Percentiles rank a stretch among this genome's conserved stretches.
These are phyloP conservation scores for Kewa caespitosa DNA, from an alignment of 179 eudicot genomes.

Conservation along the genomic window DNA sequence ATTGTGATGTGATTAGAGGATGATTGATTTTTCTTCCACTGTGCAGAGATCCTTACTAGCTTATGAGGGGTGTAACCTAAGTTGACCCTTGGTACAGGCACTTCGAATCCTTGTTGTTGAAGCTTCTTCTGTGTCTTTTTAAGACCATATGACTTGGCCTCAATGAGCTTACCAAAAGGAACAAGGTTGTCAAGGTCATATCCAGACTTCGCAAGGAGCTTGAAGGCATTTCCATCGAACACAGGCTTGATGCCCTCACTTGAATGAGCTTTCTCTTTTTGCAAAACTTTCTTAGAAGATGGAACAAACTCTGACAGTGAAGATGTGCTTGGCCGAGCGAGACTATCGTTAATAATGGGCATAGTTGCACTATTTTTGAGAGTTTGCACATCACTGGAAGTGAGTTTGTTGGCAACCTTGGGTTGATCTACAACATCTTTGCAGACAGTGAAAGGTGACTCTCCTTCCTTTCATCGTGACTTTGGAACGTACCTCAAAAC, in stretches of 20 bases:
- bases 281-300: background rate
- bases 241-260: background rate
- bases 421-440: too few species aligned
- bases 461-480: background rate
- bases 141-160: background rate
- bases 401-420: background rate
- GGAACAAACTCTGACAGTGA: background rate
- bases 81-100: background rate
- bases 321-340: background rate
- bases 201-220: constrained; percentile 5
- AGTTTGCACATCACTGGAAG: background rate
- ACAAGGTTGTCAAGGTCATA: background rate
- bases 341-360: background rate
- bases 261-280: background rate
- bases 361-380: background rate
- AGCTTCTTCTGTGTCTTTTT: background rate
- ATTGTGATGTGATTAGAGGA: background rate
- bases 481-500: background rate
- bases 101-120: background rate
- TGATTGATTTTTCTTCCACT: background rate
- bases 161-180: constrained; percentile 4
- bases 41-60: background rate
- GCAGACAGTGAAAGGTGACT: background rate
- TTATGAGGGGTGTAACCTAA: background rate
- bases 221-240: background rate